Evolutionary conservation across 1,284 basidiomycete species (phyloP).

Genomic region (Anthracocystis walkeri): DNA sequence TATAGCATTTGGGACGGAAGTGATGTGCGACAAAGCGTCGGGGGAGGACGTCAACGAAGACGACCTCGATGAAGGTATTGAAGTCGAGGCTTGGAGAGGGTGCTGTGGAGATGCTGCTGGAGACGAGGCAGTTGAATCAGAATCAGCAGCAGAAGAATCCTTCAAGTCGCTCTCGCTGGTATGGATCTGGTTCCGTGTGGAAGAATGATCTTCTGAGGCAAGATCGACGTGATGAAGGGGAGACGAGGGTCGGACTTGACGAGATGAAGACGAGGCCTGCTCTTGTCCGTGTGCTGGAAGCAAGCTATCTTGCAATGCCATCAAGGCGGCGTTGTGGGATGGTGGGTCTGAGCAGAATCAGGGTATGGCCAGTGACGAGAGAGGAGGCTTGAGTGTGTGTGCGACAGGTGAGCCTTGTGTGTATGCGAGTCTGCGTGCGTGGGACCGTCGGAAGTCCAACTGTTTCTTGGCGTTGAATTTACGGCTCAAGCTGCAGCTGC

Average conservation of each 20-base stretch:
- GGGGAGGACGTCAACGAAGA: background rate
- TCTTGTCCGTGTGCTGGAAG: constrained; percentile 27
- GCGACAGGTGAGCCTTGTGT: too few relatives aligned
- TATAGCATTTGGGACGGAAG: background rate
- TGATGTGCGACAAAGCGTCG: constrained; percentile 1
- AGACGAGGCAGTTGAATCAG: background rate
- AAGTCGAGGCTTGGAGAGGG: background rate
- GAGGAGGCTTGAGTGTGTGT: background rate
- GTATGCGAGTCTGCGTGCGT: too few relatives aligned
- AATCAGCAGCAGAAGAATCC: background rate
- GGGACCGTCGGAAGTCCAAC: background rate
- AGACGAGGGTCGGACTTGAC: background rate
- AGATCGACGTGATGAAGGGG: background rate
- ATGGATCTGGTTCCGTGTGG: background rate
- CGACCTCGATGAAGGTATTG: constrained; percentile 1
- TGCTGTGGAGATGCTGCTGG: constrained; percentile 5
- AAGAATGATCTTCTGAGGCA: background rate
- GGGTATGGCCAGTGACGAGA: too few relatives aligned
- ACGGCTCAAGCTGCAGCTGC: too few relatives aligned
- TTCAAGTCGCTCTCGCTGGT: too few relatives aligned
- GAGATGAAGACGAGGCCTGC: constrained; percentile 15
- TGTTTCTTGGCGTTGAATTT: background rate
- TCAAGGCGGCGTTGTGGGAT: constrained; percentile 24
- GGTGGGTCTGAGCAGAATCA: background rate
- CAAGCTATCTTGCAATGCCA: constrained; percentile 24